Percentiles rank a stretch among this genome's conserved stretches.
Evolutionary conservation across 2,329 filamentous ascomycete species (phyloP).

Genomic region (Rhynchosporium secalis): DNA sequence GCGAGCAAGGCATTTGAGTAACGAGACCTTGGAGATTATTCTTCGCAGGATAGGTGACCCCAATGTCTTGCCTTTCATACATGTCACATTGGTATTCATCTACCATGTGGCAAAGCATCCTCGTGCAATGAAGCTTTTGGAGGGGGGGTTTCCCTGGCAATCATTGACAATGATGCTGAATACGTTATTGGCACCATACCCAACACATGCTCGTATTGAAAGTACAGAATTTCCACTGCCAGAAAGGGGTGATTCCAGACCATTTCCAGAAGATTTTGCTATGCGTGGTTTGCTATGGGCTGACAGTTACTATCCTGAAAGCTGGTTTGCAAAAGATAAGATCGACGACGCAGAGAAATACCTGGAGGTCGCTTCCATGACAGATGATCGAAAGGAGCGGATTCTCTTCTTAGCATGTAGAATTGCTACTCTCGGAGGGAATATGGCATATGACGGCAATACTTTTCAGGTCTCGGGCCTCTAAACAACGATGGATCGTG

Average conservation of each 20-base stretch:
- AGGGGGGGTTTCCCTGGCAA: constrained; percentile 34
- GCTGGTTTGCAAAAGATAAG: constrained; percentile 35
- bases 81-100: constrained; percentile 37
- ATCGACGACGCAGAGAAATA: constrained; percentile 35
- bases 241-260: constrained; percentile 32
- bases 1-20: constrained; percentile 30
- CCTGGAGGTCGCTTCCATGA: constrained; percentile 31
- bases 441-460: constrained; percentile 27
- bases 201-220: constrained; percentile 25
- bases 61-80: constrained; percentile 37
- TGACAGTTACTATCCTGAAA: constrained; percentile 31
- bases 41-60: constrained; percentile 33
- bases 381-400: constrained; percentile 27
- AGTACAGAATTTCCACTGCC: constrained; percentile 28
- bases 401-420: constrained; percentile 32
- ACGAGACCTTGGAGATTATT: constrained; percentile 30
- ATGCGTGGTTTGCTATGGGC: constrained; percentile 35
- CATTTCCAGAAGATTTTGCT: constrained; percentile 39
- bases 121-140: constrained; percentile 27
- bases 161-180: constrained; percentile 32
- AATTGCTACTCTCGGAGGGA: constrained; percentile 20
- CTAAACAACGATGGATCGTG: neutral
- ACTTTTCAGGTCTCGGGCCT: neutral
- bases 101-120: constrained; percentile 27
- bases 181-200: constrained; percentile 25